Conservation (phyloP, 1,284 basidiomycete species). For the Ceratobasidium papillatum region DNA sequence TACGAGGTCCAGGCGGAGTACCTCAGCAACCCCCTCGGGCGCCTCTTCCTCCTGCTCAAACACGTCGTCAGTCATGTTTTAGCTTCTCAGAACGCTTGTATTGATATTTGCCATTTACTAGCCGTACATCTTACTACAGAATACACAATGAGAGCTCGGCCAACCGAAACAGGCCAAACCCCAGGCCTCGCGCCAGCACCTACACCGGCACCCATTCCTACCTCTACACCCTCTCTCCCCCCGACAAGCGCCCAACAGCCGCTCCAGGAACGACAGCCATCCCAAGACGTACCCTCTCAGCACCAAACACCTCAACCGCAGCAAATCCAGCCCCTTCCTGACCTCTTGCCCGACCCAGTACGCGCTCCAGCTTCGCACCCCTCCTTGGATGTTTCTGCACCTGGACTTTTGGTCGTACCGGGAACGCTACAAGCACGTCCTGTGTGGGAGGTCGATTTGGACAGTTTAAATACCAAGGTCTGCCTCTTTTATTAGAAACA, state of each 20-base stretch:
- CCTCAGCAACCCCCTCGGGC: not conserved
- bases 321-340: slow-evolving; percentile 46
- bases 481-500: not conserved
- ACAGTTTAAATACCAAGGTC: slow-evolving; percentile 44
- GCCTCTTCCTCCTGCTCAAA: slow-evolving; percentile 45
- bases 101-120: slow-evolving; percentile 51
- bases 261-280: slow-evolving; percentile 46
- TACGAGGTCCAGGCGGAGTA: slow-evolving; percentile 38
- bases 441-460: slow-evolving; percentile 89
- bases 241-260: slow-evolving; percentile 45
- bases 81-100: not conserved
- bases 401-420: slow-evolving; percentile 70
- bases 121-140: slow-evolving; percentile 75
- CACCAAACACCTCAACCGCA: slow-evolving; percentile 42
- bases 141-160: slow-evolving; percentile 84
- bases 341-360: slow-evolving; percentile 45
- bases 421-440: slow-evolving; percentile 60
- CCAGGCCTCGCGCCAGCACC: slow-evolving; percentile 48
- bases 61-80: slow-evolving; percentile 42
- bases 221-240: slow-evolving; percentile 45
- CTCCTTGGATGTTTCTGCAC: slow-evolving; percentile 70
- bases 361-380: slow-evolving; percentile 77
- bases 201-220: slow-evolving; percentile 43
- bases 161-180: slow-evolving; percentile 48
- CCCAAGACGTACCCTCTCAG: slow-evolving; percentile 43